phyloP scores from a whole-genome alignment of 2,329 filamentous ascomycete genomes.

The Cordyceps tenuipes region DNA sequence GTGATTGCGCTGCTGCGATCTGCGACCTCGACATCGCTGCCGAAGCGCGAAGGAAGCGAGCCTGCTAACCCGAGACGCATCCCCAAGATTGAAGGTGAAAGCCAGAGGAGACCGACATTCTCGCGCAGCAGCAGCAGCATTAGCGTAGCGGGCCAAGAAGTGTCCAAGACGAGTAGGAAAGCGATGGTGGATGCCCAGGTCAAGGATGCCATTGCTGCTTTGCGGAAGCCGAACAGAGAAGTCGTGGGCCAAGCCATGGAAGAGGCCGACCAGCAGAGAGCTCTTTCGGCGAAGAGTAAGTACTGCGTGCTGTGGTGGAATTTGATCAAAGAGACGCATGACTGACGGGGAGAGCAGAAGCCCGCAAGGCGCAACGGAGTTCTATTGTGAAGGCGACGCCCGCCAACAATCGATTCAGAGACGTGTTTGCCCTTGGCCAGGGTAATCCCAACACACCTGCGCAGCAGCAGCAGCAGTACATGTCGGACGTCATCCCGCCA shows the following conservation, averaged over 20 bases:
- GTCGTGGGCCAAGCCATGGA: slow-evolving; percentile 58
- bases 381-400: slow-evolving; percentile 51
- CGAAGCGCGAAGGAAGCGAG: slow-evolving; percentile 64
- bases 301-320: slow-evolving; percentile 10
- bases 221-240: slow-evolving; percentile 69
- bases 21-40: slow-evolving; percentile 52
- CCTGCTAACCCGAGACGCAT: slow-evolving; percentile 41
- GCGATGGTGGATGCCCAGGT: slow-evolving; percentile 61
- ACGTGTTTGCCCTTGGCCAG: slow-evolving; percentile 33
- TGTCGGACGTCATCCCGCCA: slow-evolving; percentile 27
- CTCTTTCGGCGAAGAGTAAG: slow-evolving; percentile 42
- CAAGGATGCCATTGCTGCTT: slow-evolving; percentile 61
- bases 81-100: slow-evolving; percentile 31
- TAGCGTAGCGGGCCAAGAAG: slow-evolving; percentile 41
- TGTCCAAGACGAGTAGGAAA: slow-evolving; percentile 55
- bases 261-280: slow-evolving; percentile 57
- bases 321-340: neutral
- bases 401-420: slow-evolving; percentile 44
- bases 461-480: slow-evolving; percentile 16
- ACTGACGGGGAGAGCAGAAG: slow-evolving; percentile 34
- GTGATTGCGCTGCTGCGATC: slow-evolving; percentile 59
- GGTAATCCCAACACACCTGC: slow-evolving; percentile 15
- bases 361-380: slow-evolving; percentile 41
- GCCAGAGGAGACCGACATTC: slow-evolving; percentile 28
- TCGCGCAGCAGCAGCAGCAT: slow-evolving; percentile 36